Conservation (phyloP, 2,329 filamentous ascomycete species). For the Orbilia brochopaga region DNA sequence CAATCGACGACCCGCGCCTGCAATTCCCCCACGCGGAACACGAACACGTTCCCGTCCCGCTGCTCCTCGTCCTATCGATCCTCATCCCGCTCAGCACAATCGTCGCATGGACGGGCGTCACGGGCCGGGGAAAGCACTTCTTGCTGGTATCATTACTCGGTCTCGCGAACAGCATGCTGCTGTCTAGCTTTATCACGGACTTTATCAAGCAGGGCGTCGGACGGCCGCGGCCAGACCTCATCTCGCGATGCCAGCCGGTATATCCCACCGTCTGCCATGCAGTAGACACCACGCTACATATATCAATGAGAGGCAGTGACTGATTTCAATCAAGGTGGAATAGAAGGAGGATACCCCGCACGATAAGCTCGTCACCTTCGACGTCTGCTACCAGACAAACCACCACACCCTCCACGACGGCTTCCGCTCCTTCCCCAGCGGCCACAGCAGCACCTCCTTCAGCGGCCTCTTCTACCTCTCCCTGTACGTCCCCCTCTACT, state of each 20-base stretch:
- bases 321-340: conserved; percentile 45
- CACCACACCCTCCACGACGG: conserved; percentile 77
- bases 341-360: conserved; percentile 62
- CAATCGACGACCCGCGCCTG: conserved; percentile 80
- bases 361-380: conserved; percentile 67
- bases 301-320: not conserved
- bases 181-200: conserved; percentile 85
- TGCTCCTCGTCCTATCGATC: conserved; percentile 75
- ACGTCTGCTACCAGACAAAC: conserved; percentile 74
- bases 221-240: conserved; percentile 78
- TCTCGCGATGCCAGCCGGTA: conserved; percentile 81
- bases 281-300: conserved; percentile 60
- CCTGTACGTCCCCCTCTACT: conserved; percentile 60
- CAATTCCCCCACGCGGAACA: conserved; percentile 83
- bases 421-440: conserved; percentile 82
- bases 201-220: conserved; percentile 75
- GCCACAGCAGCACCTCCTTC: conserved; percentile 80
- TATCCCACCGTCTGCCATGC: not conserved
- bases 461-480: conserved; percentile 76
- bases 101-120: conserved; percentile 21
- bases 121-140: conserved; percentile 45
- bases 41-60: conserved; percentile 79
- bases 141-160: conserved; percentile 84
- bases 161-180: conserved; percentile 75
- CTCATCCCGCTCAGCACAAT: conserved; percentile 54